These are phyloP conservation scores for Salicornia ramosissima DNA, from an alignment of 148 eudicot species.

Conservation along the genomic window DNA sequence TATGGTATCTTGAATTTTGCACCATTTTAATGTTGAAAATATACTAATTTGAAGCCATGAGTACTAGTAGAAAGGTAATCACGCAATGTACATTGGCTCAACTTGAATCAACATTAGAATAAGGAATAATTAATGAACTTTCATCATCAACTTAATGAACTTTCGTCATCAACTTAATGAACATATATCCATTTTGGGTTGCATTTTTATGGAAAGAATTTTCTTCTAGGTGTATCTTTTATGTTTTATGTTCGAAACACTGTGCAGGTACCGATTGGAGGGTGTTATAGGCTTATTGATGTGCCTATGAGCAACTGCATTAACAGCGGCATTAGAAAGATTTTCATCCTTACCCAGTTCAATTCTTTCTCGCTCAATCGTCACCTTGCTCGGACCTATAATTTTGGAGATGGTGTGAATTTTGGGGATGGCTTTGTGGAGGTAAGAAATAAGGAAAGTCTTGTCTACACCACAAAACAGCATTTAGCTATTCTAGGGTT, in stretches of 20 bases:
- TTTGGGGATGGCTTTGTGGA: constrained; percentile 96
- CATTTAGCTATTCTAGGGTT: background rate
- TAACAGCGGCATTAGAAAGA: constrained; percentile 86
- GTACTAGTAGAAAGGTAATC: too few species aligned
- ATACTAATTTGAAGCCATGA: too few species aligned
- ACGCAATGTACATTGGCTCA: too few species aligned
- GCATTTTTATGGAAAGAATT: background rate
- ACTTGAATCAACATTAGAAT: too few species aligned
- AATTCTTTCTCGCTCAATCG: constrained; percentile 95
- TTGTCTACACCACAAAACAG: background rate
- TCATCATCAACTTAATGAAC: too few species aligned
- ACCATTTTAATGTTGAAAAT: too few species aligned
- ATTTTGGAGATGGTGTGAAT: constrained; percentile 81
- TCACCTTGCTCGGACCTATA: constrained; percentile 70
- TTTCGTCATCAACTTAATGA: too few species aligned
- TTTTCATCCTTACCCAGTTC: constrained; percentile 88
- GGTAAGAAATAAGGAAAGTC: constrained; percentile 37
- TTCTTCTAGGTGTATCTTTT: background rate
- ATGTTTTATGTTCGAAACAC: constrained; percentile 1
- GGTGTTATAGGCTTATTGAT: constrained; percentile 91
- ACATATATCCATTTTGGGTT: background rate
- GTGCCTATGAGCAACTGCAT: constrained; percentile 98
- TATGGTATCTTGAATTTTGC: too few species aligned
- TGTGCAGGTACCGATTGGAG: constrained; percentile 88
- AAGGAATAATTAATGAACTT: too few species aligned